A percentile compares a stretch with the other conserved stretches of the same genome.
phyloP scores from a whole-genome alignment of 2,329 filamentous ascomycete species.

The Alternaria brassicicola region DNA sequence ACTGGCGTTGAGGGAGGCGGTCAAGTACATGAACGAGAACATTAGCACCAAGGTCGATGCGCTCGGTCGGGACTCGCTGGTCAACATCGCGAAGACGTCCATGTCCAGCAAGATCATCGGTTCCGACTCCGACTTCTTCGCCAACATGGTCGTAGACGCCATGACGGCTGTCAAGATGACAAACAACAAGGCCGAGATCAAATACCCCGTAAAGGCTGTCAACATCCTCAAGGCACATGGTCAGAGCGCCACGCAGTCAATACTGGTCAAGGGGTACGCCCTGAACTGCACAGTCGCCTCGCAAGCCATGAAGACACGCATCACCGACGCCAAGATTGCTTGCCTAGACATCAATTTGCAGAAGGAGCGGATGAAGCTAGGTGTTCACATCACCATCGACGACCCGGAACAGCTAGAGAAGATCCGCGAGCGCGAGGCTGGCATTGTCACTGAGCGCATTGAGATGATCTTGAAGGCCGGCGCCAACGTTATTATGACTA shows the following conservation, averaged over 20 bases:
- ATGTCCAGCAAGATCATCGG: slow-evolving; percentile 99
- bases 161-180: slow-evolving; percentile 93
- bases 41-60: slow-evolving; percentile 94
- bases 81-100: slow-evolving; percentile 97
- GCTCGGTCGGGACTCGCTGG: slow-evolving; percentile 84
- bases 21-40: slow-evolving; percentile 99
- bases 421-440: slow-evolving; percentile 89
- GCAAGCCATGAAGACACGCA: slow-evolving; percentile 93
- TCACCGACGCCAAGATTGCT: slow-evolving; percentile 95
- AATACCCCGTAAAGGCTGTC: slow-evolving; percentile 98
- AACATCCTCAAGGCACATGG: slow-evolving; percentile 99
- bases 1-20: slow-evolving; percentile 90
- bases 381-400: slow-evolving; percentile 97
- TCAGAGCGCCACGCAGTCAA: slow-evolving; percentile 85
- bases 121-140: slow-evolving; percentile 92
- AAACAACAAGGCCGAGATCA: slow-evolving; percentile 87
- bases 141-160: slow-evolving; percentile 95
- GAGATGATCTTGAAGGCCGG: slow-evolving; percentile 98
- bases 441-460: slow-evolving; percentile 90
- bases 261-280: slow-evolving; percentile 94
- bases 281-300: slow-evolving; percentile 98
- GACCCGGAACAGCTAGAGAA: slow-evolving; percentile 97
- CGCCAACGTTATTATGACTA: slow-evolving; percentile 94
- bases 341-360: slow-evolving; percentile 97
- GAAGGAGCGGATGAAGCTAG: slow-evolving; percentile 99